These are phyloP conservation scores for Ceratobasidium papillatum DNA, from an alignment of 1,284 basidiomycete genomes.

Conservation along the genomic window DNA sequence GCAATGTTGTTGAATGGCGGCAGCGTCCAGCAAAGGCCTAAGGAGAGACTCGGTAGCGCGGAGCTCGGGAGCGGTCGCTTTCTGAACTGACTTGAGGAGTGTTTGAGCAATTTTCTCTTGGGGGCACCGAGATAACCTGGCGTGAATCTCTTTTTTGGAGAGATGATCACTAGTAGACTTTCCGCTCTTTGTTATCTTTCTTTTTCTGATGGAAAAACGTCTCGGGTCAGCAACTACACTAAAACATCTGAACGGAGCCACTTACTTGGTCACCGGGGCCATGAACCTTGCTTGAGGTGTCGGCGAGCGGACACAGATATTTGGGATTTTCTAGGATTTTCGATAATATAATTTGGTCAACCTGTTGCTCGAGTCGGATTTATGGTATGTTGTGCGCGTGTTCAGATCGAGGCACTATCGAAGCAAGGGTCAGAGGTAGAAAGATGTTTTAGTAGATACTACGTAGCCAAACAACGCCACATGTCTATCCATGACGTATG, in stretches of 20 bases:
- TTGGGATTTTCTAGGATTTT: no score
- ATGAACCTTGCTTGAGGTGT: no score
- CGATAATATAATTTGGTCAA: no score
- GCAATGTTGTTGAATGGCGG: background rate
- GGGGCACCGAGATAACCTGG: background rate
- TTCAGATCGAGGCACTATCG: no score
- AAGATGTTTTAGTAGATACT: no score
- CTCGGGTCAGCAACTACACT: background rate
- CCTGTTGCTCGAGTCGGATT: no score
- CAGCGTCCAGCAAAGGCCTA: background rate
- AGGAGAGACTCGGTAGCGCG: background rate
- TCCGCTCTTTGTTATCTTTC: background rate
- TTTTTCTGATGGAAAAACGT: background rate
- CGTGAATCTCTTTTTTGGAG: background rate
- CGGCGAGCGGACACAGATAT: no score
- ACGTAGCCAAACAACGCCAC: no score
- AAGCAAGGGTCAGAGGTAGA: no score
- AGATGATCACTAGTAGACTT: background rate
- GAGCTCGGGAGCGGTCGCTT: background rate
- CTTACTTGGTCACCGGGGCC: background rate
- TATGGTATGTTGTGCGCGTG: no score
- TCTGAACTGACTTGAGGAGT: background rate
- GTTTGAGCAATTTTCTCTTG: background rate
- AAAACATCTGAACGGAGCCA: background rate
- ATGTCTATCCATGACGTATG: no score